phyloP scores from a whole-genome alignment of 768 basidiomycete species.

The Mycena polygramma region DNA sequence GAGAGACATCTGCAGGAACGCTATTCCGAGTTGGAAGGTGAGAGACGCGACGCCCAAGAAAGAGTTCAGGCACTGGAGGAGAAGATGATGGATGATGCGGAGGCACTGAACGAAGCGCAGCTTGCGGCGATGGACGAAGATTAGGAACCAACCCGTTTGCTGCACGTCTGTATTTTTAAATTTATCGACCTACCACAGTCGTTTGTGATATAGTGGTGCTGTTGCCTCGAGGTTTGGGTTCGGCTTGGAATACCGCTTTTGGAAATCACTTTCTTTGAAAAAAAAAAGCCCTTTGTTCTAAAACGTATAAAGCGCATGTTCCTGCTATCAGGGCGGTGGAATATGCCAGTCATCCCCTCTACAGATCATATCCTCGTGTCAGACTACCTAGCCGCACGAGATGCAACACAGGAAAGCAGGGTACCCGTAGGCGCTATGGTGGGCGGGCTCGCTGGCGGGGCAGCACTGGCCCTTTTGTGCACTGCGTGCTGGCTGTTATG shows the following conservation, averaged over 20 bases:
- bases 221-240: constrained; percentile 25
- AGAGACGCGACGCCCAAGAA: constrained; percentile 71
- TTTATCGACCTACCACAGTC: constrained; percentile 31
- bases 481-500: constrained; percentile 25
- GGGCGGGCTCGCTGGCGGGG: constrained; percentile 64
- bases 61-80: constrained; percentile 82
- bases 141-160: constrained; percentile 28
- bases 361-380: constrained; percentile 26
- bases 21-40: constrained; percentile 86
- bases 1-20: constrained; percentile 85
- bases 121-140: constrained; percentile 72
- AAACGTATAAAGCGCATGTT: constrained; percentile 31
- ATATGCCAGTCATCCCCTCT: constrained; percentile 31
- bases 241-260: constrained; percentile 20
- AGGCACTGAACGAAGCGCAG: constrained; percentile 83
- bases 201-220: constrained; percentile 23
- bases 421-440: constrained; percentile 65
- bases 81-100: constrained; percentile 87
- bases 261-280: constrained; percentile 23
- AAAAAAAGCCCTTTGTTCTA: constrained; percentile 30
- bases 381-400: constrained; percentile 12
- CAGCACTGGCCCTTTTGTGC: constrained; percentile 55
- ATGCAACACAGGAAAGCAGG: constrained; percentile 22
- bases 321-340: constrained; percentile 10
- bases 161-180: constrained; percentile 32